A percentile compares a stretch with the other conserved stretches of the same genome.
phyloP scores from a whole-genome alignment of 441 rosid genomes.

The Populus tomentosa region DNA sequence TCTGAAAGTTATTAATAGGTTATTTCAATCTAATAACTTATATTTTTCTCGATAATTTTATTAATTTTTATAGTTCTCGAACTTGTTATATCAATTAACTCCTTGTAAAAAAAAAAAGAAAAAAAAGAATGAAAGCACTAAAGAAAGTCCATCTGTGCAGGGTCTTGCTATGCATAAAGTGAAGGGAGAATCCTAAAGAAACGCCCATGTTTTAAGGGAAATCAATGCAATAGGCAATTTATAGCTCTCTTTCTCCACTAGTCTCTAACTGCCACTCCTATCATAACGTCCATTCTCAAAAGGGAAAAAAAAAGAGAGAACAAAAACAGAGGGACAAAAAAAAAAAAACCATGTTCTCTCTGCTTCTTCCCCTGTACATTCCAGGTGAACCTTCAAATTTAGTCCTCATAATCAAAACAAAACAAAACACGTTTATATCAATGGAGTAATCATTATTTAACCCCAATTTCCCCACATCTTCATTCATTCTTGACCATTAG shows the following conservation, averaged over 20 bases:
- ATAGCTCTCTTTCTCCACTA: constrained; percentile 8
- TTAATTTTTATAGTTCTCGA: too few species aligned
- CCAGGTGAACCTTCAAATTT: constrained; percentile 12
- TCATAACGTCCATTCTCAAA: constrained; percentile 13
- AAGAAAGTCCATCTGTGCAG: too few species aligned
- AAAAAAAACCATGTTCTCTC: constrained; percentile 3
- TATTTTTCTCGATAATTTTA: too few species aligned
- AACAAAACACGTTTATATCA: background rate
- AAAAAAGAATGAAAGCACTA: too few species aligned
- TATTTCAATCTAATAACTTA: too few species aligned
- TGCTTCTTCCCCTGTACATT: constrained; percentile 4
- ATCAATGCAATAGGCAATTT: constrained; percentile 4
- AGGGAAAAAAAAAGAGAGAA: background rate
- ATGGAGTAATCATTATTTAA: background rate
- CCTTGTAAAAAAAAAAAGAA: too few species aligned
- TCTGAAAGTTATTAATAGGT: too few species aligned
- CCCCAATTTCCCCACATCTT: too few species aligned
- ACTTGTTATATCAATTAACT: too few species aligned
- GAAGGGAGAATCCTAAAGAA: background rate
- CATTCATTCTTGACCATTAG: background rate
- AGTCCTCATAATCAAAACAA: background rate
- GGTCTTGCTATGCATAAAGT: too few species aligned
- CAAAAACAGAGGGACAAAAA: background rate
- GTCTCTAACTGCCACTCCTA: constrained; percentile 17
- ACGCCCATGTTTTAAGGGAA: constrained; percentile 11